Conservation (phyloP, 1,284 basidiomycete genomes). For the Mycosarcoma mackinlayi region DNA sequence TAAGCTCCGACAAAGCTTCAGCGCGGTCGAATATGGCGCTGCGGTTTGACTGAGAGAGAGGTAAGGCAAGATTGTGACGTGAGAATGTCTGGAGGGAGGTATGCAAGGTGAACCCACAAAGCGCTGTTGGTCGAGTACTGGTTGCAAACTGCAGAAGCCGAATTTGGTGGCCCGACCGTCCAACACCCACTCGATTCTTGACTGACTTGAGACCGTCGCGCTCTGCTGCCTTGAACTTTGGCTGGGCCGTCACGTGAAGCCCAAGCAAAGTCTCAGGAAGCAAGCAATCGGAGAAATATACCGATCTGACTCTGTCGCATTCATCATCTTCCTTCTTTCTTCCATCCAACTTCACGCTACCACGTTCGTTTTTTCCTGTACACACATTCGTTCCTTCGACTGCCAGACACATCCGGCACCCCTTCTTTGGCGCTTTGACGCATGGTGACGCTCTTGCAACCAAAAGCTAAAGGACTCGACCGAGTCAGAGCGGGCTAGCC, state of each 20-base stretch:
- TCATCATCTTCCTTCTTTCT: conserved; percentile 12
- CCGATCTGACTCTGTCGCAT: conserved; percentile 19
- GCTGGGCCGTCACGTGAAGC: conserved; percentile 34
- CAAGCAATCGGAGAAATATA: conserved; percentile 25
- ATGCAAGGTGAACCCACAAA: background rate
- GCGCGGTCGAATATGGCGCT: no score
- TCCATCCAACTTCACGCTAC: conserved; percentile 13
- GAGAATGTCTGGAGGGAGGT: background rate
- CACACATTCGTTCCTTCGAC: background rate
- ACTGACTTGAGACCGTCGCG: conserved; percentile 7
- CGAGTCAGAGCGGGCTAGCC: conserved; percentile 12
- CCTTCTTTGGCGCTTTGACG: background rate
- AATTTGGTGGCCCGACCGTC: conserved; percentile 33
- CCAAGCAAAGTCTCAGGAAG: background rate
- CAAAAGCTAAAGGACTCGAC: background rate
- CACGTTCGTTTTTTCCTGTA: background rate
- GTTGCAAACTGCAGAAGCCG: no score
- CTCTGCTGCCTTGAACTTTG: conserved; percentile 11
- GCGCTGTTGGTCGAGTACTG: conserved; percentile 11
- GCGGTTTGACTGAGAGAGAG: no score
- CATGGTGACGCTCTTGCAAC: conserved; percentile 14
- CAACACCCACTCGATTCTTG: conserved; percentile 15
- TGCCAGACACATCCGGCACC: background rate
- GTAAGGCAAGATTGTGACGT: no score
- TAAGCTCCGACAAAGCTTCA: no score